These are phyloP conservation scores for Lactarius trivialis DNA, from an alignment of 768 basidiomycete species.

Conservation along the genomic window DNA sequence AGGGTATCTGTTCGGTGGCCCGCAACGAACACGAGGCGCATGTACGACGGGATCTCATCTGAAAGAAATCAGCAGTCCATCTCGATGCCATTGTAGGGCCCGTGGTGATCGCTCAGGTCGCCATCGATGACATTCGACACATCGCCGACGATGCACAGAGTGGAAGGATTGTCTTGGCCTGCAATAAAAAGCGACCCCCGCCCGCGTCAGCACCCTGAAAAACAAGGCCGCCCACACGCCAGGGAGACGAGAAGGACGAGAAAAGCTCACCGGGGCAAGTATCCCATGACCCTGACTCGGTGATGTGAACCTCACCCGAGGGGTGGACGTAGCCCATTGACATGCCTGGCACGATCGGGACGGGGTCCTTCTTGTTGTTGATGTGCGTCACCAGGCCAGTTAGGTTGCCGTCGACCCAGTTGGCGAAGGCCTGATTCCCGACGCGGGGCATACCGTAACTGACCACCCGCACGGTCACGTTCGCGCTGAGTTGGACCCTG, in stretches of 20 bases:
- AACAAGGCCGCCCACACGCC: not conserved
- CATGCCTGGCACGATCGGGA: conserved; percentile 33
- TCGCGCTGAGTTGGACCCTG: conserved; percentile 20
- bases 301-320: conserved; percentile 35
- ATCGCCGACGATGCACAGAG: conserved; percentile 47
- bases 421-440: too few species aligned
- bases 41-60: not conserved
- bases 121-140: conserved; percentile 46
- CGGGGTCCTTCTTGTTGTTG: conserved; percentile 27
- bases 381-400: too few species aligned
- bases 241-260: not conserved
- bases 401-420: too few species aligned
- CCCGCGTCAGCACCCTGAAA: not conserved
- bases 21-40: not conserved
- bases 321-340: conserved; percentile 44
- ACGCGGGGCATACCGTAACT: conserved; percentile 26
- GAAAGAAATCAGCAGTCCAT: conserved; percentile 20
- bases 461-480: conserved; percentile 15
- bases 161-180: conserved; percentile 57
- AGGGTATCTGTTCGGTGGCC: not conserved
- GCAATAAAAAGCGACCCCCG: not conserved
- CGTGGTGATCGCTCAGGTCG: conserved; percentile 18
- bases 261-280: conserved; percentile 41
- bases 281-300: conserved; percentile 43
- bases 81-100: conserved; percentile 19